Evolutionary conservation across 2,329 filamentous ascomycete genomes (phyloP).

Genomic region (Malbranchea zuffiana): DNA sequence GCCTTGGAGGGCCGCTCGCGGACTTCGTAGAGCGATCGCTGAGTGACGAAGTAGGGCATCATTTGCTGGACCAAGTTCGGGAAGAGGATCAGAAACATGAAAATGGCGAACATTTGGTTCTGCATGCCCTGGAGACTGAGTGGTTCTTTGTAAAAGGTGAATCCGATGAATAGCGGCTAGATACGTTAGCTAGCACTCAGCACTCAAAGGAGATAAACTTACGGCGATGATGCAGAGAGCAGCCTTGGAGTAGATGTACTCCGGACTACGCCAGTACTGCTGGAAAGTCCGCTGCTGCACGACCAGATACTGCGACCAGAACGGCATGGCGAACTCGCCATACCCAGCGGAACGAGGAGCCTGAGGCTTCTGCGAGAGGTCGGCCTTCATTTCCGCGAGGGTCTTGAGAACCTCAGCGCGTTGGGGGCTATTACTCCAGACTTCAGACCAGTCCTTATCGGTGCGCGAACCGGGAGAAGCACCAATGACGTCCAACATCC

Average conservation of each 20-base stretch:
- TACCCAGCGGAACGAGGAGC: conserved; percentile 11
- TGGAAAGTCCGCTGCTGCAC: conserved; percentile 69
- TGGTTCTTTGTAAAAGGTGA: conserved; percentile 65
- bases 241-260: conserved; percentile 78
- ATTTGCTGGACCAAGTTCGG: conserved; percentile 46
- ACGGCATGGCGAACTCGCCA: conserved; percentile 70
- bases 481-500: conserved; percentile 52
- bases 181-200: conserved; percentile 5
- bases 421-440: conserved; percentile 46
- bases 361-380: conserved; percentile 26
- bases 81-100: conserved; percentile 76
- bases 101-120: conserved; percentile 85
- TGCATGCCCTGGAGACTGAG: conserved; percentile 71
- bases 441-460: conserved; percentile 44
- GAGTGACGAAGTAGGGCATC: conserved; percentile 49
- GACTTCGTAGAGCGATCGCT: conserved; percentile 49
- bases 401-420: conserved; percentile 34
- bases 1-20: conserved; percentile 55
- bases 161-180: conserved; percentile 65
- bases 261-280: conserved; percentile 83
- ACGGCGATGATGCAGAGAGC: conserved; percentile 52
- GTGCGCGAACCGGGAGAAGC: conserved; percentile 50
- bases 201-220: conserved; percentile 6
- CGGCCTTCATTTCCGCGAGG: conserved; percentile 43
- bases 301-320: conserved; percentile 54